These are phyloP conservation scores for Chlorella sp. DNA, from an alignment of 139 green algal genomes.

Conservation along the genomic window DNA sequence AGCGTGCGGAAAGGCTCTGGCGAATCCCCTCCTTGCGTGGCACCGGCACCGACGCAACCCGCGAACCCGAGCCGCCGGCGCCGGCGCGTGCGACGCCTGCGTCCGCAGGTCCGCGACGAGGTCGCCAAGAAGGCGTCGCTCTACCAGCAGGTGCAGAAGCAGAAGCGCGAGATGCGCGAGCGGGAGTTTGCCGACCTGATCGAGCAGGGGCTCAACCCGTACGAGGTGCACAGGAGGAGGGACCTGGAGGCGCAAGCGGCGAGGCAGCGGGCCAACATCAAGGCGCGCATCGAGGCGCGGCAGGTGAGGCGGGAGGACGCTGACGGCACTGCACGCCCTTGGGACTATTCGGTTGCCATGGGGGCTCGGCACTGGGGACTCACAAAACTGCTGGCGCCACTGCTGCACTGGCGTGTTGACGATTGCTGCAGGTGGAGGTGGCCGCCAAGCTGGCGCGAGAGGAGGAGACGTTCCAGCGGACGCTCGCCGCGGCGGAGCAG, in stretches of 20 bases:
- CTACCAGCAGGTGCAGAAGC: slow-evolving; percentile 33
- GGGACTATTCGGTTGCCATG: no score
- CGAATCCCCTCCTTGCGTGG: not conserved
- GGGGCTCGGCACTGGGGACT: no score
- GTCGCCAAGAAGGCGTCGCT: slow-evolving; percentile 15
- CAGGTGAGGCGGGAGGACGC: no score
- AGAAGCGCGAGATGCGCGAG: slow-evolving; percentile 28
- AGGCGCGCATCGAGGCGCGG: slow-evolving; percentile 19
- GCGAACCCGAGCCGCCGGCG: no score
- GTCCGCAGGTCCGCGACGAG: slow-evolving; percentile 8
- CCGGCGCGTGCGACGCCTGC: no score
- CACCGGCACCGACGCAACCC: no score
- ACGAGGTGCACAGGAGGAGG: slow-evolving; percentile 43
- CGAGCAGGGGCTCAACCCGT: slow-evolving; percentile 51
- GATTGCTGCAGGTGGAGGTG: no score
- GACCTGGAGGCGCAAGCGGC: slow-evolving; percentile 19
- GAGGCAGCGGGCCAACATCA: slow-evolving; percentile 16
- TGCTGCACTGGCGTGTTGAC: no score
- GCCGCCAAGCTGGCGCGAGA: slow-evolving; percentile 35
- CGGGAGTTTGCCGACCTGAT: slow-evolving; percentile 35
- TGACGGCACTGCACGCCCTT: no score
- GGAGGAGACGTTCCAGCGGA: slow-evolving; percentile 30
- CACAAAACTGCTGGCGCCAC: no score
- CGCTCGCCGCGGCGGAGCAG: slow-evolving; percentile 7
- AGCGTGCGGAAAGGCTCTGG: no score